Conservation (phyloP, 2,329 filamentous ascomycete species). For the Microdochium bolleyi region DNA sequence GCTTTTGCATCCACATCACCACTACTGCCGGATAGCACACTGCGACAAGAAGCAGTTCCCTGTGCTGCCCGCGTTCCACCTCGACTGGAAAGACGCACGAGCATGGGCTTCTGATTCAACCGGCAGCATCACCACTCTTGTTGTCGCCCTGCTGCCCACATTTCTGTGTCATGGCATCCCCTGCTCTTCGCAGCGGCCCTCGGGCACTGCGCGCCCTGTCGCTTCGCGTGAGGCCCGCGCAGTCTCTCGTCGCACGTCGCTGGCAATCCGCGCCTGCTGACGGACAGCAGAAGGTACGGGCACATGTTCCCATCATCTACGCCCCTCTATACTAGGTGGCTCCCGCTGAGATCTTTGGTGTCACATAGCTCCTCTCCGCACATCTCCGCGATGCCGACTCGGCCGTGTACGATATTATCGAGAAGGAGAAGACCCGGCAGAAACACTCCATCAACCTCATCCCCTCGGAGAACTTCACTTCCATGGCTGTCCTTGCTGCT, state of each 20-base stretch:
- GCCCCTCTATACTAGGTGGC: slow-evolving; percentile 5
- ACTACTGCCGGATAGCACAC: neutral
- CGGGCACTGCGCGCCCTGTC: neutral
- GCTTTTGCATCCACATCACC: neutral
- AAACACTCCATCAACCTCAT: slow-evolving; percentile 99
- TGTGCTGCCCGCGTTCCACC: neutral
- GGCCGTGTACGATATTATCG: slow-evolving; percentile 78
- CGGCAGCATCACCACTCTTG: neutral
- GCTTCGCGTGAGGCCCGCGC: neutral
- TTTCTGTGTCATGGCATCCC: neutral
- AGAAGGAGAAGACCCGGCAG: slow-evolving; percentile 94
- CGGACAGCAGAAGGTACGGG: slow-evolving; percentile 3
- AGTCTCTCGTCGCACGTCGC: neutral
- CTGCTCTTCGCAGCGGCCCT: neutral
- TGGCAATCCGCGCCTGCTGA: neutral
- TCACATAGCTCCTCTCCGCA: slow-evolving; percentile 63
- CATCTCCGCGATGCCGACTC: slow-evolving; percentile 81
- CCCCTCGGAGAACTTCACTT: slow-evolving; percentile 92
- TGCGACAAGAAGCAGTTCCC: neutral
- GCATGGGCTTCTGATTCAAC: neutral
- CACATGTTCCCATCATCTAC: slow-evolving; percentile 1
- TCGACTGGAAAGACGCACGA: neutral
- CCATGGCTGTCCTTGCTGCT: slow-evolving; percentile 84
- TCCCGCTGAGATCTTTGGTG: slow-evolving; percentile 3
- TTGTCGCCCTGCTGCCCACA: neutral